Conservation (phyloP, 2,329 filamentous ascomycete species). For the Phaeomoniella chlamydospora region DNA sequence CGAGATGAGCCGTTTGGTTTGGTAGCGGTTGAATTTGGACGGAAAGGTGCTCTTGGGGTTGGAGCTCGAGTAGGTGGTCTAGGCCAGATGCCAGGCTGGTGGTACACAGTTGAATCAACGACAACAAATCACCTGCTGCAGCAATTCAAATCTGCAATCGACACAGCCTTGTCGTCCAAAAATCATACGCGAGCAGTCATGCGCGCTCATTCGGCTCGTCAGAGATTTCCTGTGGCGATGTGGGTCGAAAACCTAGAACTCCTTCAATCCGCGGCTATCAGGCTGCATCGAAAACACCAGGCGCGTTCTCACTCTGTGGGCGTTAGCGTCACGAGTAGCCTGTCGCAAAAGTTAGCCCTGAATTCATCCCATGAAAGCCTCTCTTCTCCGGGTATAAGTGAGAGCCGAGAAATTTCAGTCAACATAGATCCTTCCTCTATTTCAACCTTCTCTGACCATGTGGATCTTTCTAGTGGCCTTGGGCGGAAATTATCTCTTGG, state of each 20-base stretch:
- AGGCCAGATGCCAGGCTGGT: constrained; percentile 46
- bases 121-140: constrained; percentile 39
- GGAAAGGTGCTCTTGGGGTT: constrained; percentile 44
- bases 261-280: constrained; percentile 38
- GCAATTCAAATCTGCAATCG: constrained; percentile 42
- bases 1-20: constrained; percentile 46
- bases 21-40: constrained; percentile 44
- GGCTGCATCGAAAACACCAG: constrained; percentile 26
- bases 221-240: constrained; percentile 43
- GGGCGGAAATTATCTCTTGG: no score
- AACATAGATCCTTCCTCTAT: no score
- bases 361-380: no score
- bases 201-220: constrained; percentile 40
- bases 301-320: no score
- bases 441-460: no score
- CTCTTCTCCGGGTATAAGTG: no score
- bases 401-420: no score
- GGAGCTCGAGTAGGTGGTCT: constrained; percentile 42
- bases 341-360: no score
- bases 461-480: no score
- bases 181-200: constrained; percentile 34
- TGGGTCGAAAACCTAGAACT: constrained; percentile 42
- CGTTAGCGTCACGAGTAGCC: no score
- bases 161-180: constrained; percentile 35
- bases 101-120: constrained; percentile 44